phyloP scores from a whole-genome alignment of 352 stramenopile species.

The Peronospora destructor region DNA sequence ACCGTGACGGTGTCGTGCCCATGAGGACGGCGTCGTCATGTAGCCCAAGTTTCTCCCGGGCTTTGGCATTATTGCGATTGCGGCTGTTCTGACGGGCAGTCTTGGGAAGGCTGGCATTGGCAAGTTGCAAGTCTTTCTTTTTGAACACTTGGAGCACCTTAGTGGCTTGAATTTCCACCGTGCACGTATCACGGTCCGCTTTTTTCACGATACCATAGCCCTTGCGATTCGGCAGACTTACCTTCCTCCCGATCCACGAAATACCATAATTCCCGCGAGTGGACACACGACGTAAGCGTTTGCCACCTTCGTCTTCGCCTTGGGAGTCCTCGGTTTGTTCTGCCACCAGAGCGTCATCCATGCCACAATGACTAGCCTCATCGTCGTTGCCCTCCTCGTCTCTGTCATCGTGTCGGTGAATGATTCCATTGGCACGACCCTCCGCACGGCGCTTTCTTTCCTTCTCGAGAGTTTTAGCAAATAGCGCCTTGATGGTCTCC shows the following conservation, averaged over 20 bases:
- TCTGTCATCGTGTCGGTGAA: conserved; percentile 26
- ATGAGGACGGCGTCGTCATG: conserved; percentile 71
- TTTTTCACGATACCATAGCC: conserved; percentile 75
- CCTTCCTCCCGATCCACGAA: conserved; percentile 83
- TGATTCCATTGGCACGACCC: conserved; percentile 16
- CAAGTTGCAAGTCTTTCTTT: conserved; percentile 80
- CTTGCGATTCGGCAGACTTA: conserved; percentile 72
- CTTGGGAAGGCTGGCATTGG: conserved; percentile 52
- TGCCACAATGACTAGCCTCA: conserved; percentile 41
- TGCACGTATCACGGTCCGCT: conserved; percentile 80
- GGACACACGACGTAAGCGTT: conserved; percentile 59
- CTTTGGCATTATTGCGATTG: conserved; percentile 66
- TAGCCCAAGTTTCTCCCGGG: conserved; percentile 64
- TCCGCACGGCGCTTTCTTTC: conserved; percentile 47
- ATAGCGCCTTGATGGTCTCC: conserved; percentile 70
- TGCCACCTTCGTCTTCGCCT: conserved; percentile 56
- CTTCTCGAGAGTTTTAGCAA: conserved; percentile 56
- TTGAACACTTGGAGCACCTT: conserved; percentile 81
- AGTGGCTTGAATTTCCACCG: conserved; percentile 62
- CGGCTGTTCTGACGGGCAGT: conserved; percentile 45
- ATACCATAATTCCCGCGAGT: conserved; percentile 79
- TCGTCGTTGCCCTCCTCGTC: conserved; percentile 56
- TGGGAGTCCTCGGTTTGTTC: conserved; percentile 77
- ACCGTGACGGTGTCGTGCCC: conserved; percentile 74
- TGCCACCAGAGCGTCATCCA: conserved; percentile 39